Base-by-base conservation (phyloP, 305 asterid species). In the Fraxinus sp. region DNA sequence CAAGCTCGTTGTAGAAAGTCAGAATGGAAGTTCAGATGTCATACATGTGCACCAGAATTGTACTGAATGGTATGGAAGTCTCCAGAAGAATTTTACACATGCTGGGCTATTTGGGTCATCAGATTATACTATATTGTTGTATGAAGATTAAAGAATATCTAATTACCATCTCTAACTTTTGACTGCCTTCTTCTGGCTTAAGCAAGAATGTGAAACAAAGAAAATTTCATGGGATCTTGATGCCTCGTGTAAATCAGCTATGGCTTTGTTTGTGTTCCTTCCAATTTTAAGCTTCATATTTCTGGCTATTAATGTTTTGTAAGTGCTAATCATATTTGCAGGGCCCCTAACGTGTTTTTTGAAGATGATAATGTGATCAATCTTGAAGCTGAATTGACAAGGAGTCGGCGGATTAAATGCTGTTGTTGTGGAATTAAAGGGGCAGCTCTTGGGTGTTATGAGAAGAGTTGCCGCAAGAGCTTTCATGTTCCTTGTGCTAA, bases 301-400 rank as follows among this genome's bases (percentile, higher is more conserved):
- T 1, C 78, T 80, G 22, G 18, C 24, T 76, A 24, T 7, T 36
- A 22, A 74, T 83, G 59, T 55, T 55, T 55, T 55, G 22, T 55
- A 55, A 55, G 26, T 55, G 66, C 66, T 55, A 55, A 55, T 33
- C 46, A 32, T 55, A 80, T 78, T 76, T 86, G 86, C 95, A 96
- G 99, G 99, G 99, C 98, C 43, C 98, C 99, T 76, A 93, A 96
- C 82, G 98, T 93, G 68, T 96, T 91, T 83, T 96, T 92, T 77
- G 93, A 93, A 83, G 96, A 85, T 35, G 94, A 92, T 86, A 75
- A 85, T 36, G 89, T 81, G 84, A 81, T 92, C 88, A 96, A 96
- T 89, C 97, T 96, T 70, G 98, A 93, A 80, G 59, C 90, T 81
- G 98, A 96, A 85, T 75, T 96, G 86, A 85, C 90, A 20, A 94